Conservation (phyloP, 192 early-diverging fungal species). For the Jimgerdemannia flammicorona region DNA sequence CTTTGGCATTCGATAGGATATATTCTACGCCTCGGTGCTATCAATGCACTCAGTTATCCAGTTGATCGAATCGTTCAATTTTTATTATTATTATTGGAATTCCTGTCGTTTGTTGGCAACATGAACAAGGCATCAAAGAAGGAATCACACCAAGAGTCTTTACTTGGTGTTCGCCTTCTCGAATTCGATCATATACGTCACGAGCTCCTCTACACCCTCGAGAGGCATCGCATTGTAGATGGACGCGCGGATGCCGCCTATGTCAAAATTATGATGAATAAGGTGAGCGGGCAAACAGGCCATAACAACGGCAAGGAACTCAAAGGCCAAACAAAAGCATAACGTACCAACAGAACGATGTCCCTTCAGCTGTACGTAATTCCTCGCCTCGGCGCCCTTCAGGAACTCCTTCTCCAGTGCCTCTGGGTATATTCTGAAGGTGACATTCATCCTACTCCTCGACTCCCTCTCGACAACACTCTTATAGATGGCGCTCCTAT, state of each 20-base stretch:
- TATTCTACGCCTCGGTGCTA: no score
- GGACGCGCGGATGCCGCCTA: conserved; percentile 79
- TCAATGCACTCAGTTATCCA: no score
- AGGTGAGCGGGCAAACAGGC: background rate
- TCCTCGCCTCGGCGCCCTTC: conserved; percentile 67
- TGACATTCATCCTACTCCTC: conserved; percentile 89
- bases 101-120: no score
- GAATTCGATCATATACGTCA: conserved; percentile 83
- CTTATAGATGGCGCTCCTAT: conserved; percentile 63
- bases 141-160: background rate
- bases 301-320: background rate
- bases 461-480: conserved; percentile 58
- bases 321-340: background rate
- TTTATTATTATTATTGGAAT: no score
- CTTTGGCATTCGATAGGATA: no score
- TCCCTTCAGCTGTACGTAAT: conserved; percentile 90
- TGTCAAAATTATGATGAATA: background rate
- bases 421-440: conserved; percentile 68
- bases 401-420: conserved; percentile 83
- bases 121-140: no score
- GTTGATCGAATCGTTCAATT: no score
- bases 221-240: conserved; percentile 93
- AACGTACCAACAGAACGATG: conserved; percentile 83
- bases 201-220: conserved; percentile 78
- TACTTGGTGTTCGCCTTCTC: conserved; percentile 40